phyloP scores from a whole-genome alignment of 1,284 basidiomycete genomes.

The Volvariella volvacea region DNA sequence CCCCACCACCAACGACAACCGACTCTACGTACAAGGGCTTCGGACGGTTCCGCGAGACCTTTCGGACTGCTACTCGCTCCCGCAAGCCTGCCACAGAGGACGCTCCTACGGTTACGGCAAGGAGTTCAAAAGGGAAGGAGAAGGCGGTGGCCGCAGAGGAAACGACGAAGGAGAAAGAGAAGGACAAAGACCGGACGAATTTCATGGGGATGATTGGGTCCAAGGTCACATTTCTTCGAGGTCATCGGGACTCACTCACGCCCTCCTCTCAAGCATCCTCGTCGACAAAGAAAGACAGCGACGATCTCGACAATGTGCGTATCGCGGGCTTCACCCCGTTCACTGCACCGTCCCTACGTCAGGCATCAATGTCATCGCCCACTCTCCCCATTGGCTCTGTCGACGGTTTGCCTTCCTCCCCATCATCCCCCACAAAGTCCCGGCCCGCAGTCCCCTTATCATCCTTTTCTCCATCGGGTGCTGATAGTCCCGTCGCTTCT shows the following conservation, averaged over 20 bases:
- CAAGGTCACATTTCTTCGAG: constrained; percentile 47
- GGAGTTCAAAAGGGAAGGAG: constrained; percentile 36
- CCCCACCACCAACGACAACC: constrained; percentile 23
- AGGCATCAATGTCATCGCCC: constrained; percentile 68
- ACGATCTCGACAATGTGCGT: constrained; percentile 31
- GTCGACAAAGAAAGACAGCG: constrained; percentile 20
- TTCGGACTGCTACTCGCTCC: constrained; percentile 55
- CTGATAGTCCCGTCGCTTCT: constrained; percentile 3
- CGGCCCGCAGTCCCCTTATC: constrained; percentile 40
- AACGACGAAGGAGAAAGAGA: constrained; percentile 32
- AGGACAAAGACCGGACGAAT: constrained; percentile 37
- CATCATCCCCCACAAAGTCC: constrained; percentile 22
- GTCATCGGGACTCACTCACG: constrained; percentile 35
- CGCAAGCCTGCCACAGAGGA: constrained; percentile 37
- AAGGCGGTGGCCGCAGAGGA: constrained; percentile 22
- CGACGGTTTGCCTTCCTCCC: constrained; percentile 41
- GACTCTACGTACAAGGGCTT: constrained; percentile 45
- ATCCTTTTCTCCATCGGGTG: constrained; percentile 36
- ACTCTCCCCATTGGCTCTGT: constrained; percentile 49
- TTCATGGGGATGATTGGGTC: constrained; percentile 39
- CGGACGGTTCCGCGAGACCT: constrained; percentile 55
- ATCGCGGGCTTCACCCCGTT: constrained; percentile 50
- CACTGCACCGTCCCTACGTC: constrained; percentile 55
- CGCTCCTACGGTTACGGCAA: constrained; percentile 34
- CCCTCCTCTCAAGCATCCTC: constrained; percentile 20